A percentile compares a stretch with the other conserved stretches of the same genome.
phyloP scores from a whole-genome alignment of 345 rosid genomes.

The Noccaea caerulescens region DNA sequence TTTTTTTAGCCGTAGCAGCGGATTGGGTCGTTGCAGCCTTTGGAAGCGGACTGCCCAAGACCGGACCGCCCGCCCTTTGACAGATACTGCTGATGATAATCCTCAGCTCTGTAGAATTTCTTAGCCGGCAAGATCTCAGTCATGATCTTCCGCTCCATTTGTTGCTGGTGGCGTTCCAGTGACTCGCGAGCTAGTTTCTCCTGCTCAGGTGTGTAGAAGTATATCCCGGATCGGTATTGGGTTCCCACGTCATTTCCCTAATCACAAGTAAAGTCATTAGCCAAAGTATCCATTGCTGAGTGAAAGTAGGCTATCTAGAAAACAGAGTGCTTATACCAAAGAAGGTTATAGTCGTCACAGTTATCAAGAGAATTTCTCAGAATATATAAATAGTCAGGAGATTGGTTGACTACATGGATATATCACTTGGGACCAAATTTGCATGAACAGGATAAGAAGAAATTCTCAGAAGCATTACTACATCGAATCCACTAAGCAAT shows the following conservation, averaged over 20 bases:
- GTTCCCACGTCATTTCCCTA: slow-evolving; percentile 97
- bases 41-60: slow-evolving; percentile 66
- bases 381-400: not conserved
- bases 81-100: slow-evolving; percentile 91
- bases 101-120: slow-evolving; percentile 92
- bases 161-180: slow-evolving; percentile 63
- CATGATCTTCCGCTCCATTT: slow-evolving; percentile 67
- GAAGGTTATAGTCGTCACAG: not conserved
- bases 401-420: not conserved
- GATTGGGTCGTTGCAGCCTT: slow-evolving; percentile 92
- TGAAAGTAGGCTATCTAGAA: not conserved
- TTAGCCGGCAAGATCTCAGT: slow-evolving; percentile 87
- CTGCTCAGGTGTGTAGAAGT: slow-evolving; percentile 77
- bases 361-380: not conserved
- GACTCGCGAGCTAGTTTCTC: slow-evolving; percentile 77
- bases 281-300: not conserved
- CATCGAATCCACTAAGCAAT: not conserved
- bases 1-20: slow-evolving; percentile 77
- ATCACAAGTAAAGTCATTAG: not conserved
- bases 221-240: slow-evolving; percentile 90
- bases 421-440: not conserved
- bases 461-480: slow-evolving; percentile 6
- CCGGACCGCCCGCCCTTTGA: slow-evolving; percentile 91
- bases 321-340: not conserved
- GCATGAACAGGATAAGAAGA: not conserved